These are phyloP conservation scores for Chaetomium globosum DNA, from an alignment of 2,329 filamentous ascomycete species.

Conservation along the genomic window DNA sequence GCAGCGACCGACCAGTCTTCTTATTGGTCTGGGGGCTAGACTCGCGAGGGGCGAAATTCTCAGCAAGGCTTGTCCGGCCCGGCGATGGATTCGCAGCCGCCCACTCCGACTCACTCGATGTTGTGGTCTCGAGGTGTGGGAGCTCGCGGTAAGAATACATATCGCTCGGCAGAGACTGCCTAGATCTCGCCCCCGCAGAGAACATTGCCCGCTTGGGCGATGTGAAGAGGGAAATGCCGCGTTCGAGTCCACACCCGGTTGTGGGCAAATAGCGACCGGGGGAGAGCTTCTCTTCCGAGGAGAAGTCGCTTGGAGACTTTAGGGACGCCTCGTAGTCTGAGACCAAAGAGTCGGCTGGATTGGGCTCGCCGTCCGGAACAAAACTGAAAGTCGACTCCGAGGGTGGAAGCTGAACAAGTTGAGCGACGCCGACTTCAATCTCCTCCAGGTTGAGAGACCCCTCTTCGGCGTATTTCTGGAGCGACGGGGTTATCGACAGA, in stretches of 20 bases:
- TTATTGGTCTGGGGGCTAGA: background rate
- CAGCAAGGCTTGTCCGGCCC: background rate
- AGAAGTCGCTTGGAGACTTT: constrained; percentile 27
- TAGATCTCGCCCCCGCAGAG: background rate
- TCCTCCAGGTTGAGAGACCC: constrained; percentile 32
- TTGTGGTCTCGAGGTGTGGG: constrained; percentile 1
- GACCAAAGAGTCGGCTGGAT: constrained; percentile 27
- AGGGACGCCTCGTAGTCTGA: constrained; percentile 37
- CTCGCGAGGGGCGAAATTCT: background rate
- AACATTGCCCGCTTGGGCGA: constrained; percentile 15
- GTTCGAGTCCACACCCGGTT: constrained; percentile 33
- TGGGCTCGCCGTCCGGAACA: constrained; percentile 1
- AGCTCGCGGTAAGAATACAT: constrained; percentile 17
- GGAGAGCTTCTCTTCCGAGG: constrained; percentile 19
- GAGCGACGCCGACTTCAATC: constrained; percentile 37
- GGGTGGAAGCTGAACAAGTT: constrained; percentile 24
- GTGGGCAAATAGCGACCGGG: constrained; percentile 29
- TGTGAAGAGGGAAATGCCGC: constrained; percentile 25
- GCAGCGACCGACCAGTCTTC: constrained; percentile 13
- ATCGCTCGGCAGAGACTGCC: constrained; percentile 9
- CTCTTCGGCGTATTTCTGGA: constrained; percentile 33
- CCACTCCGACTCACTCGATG: constrained; percentile 31
- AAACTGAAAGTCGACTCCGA: constrained; percentile 1
- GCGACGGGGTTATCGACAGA: constrained; percentile 37
- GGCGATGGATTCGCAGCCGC: constrained; percentile 34